A percentile compares a stretch with the other conserved stretches of the same genome.
Conservation (phyloP, 108 stramenopile species). For the Skeletonema potamos region DNA sequence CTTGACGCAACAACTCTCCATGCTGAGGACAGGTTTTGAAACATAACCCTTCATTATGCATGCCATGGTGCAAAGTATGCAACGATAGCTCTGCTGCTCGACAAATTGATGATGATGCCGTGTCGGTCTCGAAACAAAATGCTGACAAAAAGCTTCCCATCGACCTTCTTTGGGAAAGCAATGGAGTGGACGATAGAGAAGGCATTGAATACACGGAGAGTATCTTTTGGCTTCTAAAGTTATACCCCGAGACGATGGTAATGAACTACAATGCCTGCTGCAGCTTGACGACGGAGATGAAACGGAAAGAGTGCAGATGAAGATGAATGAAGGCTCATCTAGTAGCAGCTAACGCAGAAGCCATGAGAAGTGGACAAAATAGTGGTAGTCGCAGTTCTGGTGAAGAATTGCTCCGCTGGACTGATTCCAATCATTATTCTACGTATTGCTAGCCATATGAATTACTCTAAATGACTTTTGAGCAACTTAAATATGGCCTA, state of each 20-base stretch:
- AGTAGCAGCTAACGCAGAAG: too few relatives aligned
- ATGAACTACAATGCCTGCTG: too few relatives aligned
- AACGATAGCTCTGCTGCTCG: not conserved
- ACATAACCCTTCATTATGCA: not conserved
- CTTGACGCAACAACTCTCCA: not conserved
- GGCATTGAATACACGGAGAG: not conserved
- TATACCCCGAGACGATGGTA: not conserved
- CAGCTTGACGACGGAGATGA: too few relatives aligned
- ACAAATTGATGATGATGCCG: not conserved
- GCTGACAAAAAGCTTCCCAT: not conserved
- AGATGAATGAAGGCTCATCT: too few relatives aligned
- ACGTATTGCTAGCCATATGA: too few relatives aligned
- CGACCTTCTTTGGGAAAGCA: not conserved
- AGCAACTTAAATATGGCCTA: too few relatives aligned
- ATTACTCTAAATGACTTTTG: too few relatives aligned
- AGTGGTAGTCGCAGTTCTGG: too few relatives aligned
- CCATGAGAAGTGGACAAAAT: too few relatives aligned
- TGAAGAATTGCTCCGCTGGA: too few relatives aligned
- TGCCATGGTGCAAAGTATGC: not conserved
- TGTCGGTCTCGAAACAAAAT: not conserved
- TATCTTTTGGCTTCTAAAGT: not conserved
- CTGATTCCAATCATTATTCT: too few relatives aligned
- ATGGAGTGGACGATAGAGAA: not conserved
- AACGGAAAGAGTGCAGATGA: too few relatives aligned
- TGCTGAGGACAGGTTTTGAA: not conserved